Evolutionary conservation across 176 grass and related monocot genomes (phyloP).

Genomic region (Triticum aestivum): DNA sequence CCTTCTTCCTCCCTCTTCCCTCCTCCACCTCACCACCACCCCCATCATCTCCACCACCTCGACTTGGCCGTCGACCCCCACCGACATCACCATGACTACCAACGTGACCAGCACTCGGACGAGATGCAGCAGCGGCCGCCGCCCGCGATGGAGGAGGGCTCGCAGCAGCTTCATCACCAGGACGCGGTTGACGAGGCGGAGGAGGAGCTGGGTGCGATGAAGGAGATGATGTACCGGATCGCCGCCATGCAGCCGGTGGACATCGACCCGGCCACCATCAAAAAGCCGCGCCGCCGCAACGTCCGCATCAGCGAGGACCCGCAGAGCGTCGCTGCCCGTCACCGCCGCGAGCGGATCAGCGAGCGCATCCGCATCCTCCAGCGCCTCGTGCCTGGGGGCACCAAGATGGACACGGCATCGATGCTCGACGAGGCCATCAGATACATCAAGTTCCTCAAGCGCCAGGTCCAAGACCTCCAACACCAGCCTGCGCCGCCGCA

Average conservation of each 20-base stretch:
- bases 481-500: constrained; percentile 28
- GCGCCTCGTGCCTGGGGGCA: constrained; percentile 83
- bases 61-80: constrained; percentile 40
- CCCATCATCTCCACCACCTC: constrained; percentile 23
- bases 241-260: constrained; percentile 91
- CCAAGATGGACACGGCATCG: constrained; percentile 96
- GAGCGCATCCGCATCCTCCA: constrained; percentile 90
- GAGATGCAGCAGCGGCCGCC: neutral
- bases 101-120: neutral
- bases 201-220: constrained; percentile 80
- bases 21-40: constrained; percentile 29
- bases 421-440: constrained; percentile 96
- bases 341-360: constrained; percentile 83
- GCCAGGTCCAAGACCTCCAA: constrained; percentile 82
- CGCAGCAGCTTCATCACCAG: constrained; percentile 25
- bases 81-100: constrained; percentile 19
- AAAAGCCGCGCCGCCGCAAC: constrained; percentile 76
- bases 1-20: constrained; percentile 48
- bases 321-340: constrained; percentile 84
- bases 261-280: constrained; percentile 87
- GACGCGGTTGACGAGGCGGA: constrained; percentile 41
- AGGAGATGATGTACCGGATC: constrained; percentile 99
- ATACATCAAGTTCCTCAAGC: constrained; percentile 95
- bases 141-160: neutral
- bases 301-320: constrained; percentile 93